Evolutionary conservation across 176 grass and related monocot species (phyloP).

Genomic region (Neostapfia colusana): DNA sequence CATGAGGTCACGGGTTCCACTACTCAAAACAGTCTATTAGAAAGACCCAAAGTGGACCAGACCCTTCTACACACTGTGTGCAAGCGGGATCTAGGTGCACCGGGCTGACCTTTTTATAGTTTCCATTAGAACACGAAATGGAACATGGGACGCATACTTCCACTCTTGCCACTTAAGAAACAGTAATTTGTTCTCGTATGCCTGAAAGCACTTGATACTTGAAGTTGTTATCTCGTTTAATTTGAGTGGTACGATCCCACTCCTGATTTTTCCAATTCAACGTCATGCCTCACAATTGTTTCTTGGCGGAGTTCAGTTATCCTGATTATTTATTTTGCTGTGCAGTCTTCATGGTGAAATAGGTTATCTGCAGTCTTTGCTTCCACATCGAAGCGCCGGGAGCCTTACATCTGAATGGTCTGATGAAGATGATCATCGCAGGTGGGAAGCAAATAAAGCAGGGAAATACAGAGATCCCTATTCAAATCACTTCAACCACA

Average conservation of each 20-base stretch:
- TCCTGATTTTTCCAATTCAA: neutral
- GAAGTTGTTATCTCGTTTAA: neutral
- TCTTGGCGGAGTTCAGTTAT: neutral
- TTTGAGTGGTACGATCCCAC: neutral
- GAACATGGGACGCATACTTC: neutral
- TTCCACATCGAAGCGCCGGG: slow-evolving; percentile 27
- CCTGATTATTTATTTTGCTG: neutral
- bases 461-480: slow-evolving; percentile 7
- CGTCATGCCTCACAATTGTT: neutral
- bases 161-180: neutral
- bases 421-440: slow-evolving; percentile 37
- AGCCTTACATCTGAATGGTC: slow-evolving; percentile 45
- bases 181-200: neutral
- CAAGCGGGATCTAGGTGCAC: too few species aligned
- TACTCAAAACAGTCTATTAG: too few species aligned
- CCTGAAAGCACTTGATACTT: neutral
- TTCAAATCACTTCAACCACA: slow-evolving; percentile 10
- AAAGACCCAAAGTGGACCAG: too few species aligned
- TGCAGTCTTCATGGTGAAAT: slow-evolving; percentile 46
- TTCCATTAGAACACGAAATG: slow-evolving; percentile 7
- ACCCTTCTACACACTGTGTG: too few species aligned
- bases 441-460: slow-evolving; percentile 17
- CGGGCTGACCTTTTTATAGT: neutral
- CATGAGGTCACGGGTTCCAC: too few species aligned
- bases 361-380: slow-evolving; percentile 27